A percentile compares a stretch with the other conserved stretches of the same genome.
phyloP scores from a whole-genome alignment of 2,329 filamentous ascomycete species.

The Apiospora aurea region DNA sequence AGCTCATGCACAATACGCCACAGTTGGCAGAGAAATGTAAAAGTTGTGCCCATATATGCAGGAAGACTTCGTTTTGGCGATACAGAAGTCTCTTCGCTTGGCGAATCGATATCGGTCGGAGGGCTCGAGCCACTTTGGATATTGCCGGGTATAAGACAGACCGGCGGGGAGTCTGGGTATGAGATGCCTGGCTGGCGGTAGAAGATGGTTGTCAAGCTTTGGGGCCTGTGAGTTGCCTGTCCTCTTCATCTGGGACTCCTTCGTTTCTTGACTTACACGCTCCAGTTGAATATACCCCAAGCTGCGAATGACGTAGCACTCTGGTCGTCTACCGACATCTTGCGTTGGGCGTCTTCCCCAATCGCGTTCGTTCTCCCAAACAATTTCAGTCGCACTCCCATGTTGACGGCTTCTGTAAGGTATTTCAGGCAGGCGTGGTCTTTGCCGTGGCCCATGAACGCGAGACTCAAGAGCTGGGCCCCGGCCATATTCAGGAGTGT shows the following conservation, averaged over 20 bases:
- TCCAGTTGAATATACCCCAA: conserved; percentile 49
- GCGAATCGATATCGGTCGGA: not conserved
- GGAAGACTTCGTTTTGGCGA: not conserved
- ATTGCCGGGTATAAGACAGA: conserved; percentile 35
- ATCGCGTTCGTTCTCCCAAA: conserved; percentile 34
- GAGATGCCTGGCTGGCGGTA: conserved; percentile 43
- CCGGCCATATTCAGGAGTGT: conserved; percentile 41
- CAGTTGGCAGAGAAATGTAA: conserved; percentile 44
- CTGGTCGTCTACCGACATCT: conserved; percentile 31
- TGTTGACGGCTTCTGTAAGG: conserved; percentile 38
- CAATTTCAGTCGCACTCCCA: conserved; percentile 42
- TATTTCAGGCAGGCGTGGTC: conserved; percentile 44
- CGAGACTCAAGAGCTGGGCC: conserved; percentile 44
- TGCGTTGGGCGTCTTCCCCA: conserved; percentile 7
- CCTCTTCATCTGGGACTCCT: not conserved
- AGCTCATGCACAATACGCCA: conserved; percentile 47
- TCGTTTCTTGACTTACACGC: conserved; percentile 39
- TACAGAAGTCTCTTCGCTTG: conserved; percentile 27
- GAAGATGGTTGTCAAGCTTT: conserved; percentile 42
- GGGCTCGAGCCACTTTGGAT: no score
- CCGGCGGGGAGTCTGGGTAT: conserved; percentile 34
- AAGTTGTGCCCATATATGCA: conserved; percentile 36
- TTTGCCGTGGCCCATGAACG: conserved; percentile 44
- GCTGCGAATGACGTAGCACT: conserved; percentile 36
- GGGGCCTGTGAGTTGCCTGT: not conserved